A percentile compares a stretch with the other conserved stretches of the same genome.
Conservation (phyloP, 2,329 filamentous ascomycete species). For the Aspergillus luchuensis region DNA sequence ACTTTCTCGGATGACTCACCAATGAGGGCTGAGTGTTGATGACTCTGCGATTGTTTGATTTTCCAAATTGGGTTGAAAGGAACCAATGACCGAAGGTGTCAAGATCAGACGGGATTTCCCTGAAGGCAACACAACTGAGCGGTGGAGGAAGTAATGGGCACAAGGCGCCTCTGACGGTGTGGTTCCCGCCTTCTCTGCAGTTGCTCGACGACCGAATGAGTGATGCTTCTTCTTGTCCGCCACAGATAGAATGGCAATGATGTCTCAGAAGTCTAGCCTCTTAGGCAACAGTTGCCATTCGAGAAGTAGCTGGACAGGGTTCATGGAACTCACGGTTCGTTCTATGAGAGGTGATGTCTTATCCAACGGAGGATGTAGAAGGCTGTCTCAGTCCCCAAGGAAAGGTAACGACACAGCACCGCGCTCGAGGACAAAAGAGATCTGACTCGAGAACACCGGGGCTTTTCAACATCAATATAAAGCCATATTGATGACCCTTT, state of each 20-base stretch:
- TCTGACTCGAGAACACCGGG: background rate
- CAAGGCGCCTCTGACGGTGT: background rate
- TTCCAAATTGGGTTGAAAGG: background rate
- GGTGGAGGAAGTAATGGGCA: background rate
- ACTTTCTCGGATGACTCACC: conserved; percentile 19
- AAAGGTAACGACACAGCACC: background rate
- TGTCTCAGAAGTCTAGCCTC: conserved; percentile 10
- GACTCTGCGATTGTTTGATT: background rate
- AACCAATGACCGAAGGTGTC: background rate
- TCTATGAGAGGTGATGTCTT: background rate
- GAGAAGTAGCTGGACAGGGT: conserved; percentile 11
- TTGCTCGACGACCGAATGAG: background rate
- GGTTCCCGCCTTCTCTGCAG: background rate
- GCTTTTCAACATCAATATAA: background rate
- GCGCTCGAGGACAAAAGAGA: background rate
- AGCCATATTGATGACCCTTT: conserved; percentile 13
- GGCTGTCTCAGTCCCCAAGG: background rate
- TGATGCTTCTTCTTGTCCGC: background rate
- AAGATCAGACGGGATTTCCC: background rate
- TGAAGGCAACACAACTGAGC: background rate
- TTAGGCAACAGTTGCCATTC: background rate
- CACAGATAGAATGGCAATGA: background rate
- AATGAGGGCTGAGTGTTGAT: background rate
- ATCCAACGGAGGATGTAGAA: background rate
- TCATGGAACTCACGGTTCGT: conserved; percentile 3